phyloP scores from a whole-genome alignment of 345 rosid genomes.

The Salix koriyanagi region DNA sequence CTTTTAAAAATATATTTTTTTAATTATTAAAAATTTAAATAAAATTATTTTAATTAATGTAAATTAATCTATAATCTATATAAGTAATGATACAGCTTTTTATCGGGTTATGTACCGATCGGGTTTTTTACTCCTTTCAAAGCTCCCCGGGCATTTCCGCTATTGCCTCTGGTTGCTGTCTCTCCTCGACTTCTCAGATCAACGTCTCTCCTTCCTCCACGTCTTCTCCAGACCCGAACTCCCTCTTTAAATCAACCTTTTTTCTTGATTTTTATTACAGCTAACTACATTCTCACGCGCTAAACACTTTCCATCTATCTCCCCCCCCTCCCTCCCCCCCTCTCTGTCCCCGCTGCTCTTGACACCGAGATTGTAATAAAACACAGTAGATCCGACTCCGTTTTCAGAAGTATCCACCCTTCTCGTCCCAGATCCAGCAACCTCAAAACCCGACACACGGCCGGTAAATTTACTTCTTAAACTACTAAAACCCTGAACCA shows the following conservation, averaged over 20 bases:
- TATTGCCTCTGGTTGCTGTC: slow-evolving; percentile 4
- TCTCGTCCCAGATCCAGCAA: slow-evolving; percentile 27
- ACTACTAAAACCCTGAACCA: neutral
- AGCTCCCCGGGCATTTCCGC: slow-evolving; percentile 8
- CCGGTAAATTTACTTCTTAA: slow-evolving; percentile 5
- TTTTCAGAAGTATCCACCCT: neutral
- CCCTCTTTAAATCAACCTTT: slow-evolving; percentile 3
- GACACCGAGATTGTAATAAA: neutral
- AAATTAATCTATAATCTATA: no score
- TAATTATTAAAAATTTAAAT: no score
- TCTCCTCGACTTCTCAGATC: slow-evolving; percentile 13
- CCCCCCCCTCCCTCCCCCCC: neutral
- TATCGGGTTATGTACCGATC: no score
- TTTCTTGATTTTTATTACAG: neutral
- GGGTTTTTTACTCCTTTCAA: no score
- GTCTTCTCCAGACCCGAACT: slow-evolving; percentile 8
- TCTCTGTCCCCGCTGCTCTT: neutral
- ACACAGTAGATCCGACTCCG: slow-evolving; percentile 17
- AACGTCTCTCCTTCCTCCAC: slow-evolving; percentile 13
- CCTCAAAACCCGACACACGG: neutral
- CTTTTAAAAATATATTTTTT: no score
- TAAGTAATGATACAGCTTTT: no score
- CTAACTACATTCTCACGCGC: neutral
- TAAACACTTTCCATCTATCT: neutral
- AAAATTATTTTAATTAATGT: no score